phyloP scores from a whole-genome alignment of 805 yeast genomes.

The Cephaloascus fragrans region DNA sequence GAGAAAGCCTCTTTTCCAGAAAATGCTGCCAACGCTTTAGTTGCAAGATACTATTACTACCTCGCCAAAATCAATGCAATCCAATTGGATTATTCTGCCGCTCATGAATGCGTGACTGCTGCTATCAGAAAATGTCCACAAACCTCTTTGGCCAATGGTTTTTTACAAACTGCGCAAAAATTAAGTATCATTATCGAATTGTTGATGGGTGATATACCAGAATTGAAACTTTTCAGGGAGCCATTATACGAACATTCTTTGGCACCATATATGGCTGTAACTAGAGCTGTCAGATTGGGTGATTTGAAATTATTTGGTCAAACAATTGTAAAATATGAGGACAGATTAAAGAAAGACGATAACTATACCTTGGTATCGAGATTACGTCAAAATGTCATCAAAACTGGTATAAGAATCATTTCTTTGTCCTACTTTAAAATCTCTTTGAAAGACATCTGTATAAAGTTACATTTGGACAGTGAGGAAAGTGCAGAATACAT shows the following conservation, averaged over 20 bases:
- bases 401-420: slow-evolving; percentile 92
- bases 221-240: slow-evolving; percentile 69
- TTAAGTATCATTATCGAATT: slow-evolving; percentile 81
- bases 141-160: slow-evolving; percentile 74
- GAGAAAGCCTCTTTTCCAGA: slow-evolving; percentile 85
- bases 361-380: slow-evolving; percentile 79
- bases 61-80: slow-evolving; percentile 85
- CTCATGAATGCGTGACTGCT: slow-evolving; percentile 84
- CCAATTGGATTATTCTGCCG: slow-evolving; percentile 85
- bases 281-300: slow-evolving; percentile 88
- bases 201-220: slow-evolving; percentile 95
- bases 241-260: slow-evolving; percentile 48
- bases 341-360: slow-evolving; percentile 60
- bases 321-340: slow-evolving; percentile 55
- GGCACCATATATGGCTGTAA: slow-evolving; percentile 75
- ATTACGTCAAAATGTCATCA: slow-evolving; percentile 92
- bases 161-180: slow-evolving; percentile 83
- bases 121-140: slow-evolving; percentile 97
- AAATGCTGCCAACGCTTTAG: slow-evolving; percentile 75
- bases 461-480: slow-evolving; percentile 82
- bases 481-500: slow-evolving; percentile 96
- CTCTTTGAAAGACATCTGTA: slow-evolving; percentile 87
- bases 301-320: slow-evolving; percentile 75
- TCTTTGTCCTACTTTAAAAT: slow-evolving; percentile 86
- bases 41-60: slow-evolving; percentile 87